A percentile compares a stretch with the other conserved stretches of the same genome.
Conservation (phyloP, 352 stramenopile genomes). For the Saprolegnia parasitica region DNA sequence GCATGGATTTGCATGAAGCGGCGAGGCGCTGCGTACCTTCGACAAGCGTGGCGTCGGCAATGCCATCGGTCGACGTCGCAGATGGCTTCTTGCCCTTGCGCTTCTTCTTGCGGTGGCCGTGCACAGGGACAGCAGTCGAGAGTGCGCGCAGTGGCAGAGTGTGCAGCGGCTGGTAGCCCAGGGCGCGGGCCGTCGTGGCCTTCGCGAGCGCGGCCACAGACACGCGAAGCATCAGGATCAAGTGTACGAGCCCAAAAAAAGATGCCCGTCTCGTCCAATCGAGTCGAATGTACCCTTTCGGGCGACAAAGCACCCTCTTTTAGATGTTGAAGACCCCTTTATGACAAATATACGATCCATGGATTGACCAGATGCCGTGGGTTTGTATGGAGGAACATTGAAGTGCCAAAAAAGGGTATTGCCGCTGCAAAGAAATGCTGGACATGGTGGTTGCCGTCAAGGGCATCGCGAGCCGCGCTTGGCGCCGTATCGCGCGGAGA, state of each 20-base stretch:
- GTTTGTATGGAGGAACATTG: too few species aligned
- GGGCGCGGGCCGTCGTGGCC: neutral
- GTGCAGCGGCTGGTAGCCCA: constrained; percentile 1
- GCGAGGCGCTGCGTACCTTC: neutral
- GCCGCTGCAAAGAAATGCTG: too few species aligned
- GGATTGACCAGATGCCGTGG: too few species aligned
- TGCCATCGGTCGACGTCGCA: neutral
- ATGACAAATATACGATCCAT: neutral
- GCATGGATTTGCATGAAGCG: too few species aligned
- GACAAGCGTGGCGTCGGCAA: neutral
- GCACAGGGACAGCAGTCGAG: neutral
- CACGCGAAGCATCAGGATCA: neutral
- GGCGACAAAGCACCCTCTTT: neutral
- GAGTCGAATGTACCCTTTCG: neutral
- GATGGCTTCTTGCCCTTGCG: neutral
- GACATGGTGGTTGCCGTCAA: too few species aligned
- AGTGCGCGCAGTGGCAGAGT: neutral
- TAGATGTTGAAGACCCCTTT: neutral
- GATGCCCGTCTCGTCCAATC: neutral
- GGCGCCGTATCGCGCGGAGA: too few species aligned
- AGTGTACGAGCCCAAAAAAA: neutral
- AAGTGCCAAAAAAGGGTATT: too few species aligned
- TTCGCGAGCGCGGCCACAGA: neutral
- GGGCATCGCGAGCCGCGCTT: too few species aligned
- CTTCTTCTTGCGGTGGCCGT: neutral